These are phyloP conservation scores for Sarcodon aspratus DNA, from an alignment of 768 basidiomycete genomes.

Conservation along the genomic window DNA sequence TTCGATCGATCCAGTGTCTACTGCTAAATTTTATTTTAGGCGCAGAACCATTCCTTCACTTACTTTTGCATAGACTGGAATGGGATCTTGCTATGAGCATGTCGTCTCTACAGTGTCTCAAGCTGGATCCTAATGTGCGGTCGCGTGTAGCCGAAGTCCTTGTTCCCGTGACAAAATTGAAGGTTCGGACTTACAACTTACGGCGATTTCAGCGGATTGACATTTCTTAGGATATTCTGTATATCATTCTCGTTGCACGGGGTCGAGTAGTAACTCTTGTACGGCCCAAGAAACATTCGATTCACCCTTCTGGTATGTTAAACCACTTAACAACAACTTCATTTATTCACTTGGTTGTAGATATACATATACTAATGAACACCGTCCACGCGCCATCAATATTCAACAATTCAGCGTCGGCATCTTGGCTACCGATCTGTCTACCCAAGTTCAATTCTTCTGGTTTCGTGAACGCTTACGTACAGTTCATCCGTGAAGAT, in stretches of 20 bases:
- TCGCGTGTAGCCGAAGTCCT: constrained; percentile 70
- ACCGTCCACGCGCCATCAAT: constrained; percentile 79
- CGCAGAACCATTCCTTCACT: constrained; percentile 70
- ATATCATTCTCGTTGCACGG: constrained; percentile 75
- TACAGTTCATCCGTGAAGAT: constrained; percentile 46
- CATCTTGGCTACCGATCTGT: constrained; percentile 93
- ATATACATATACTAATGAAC: constrained; percentile 88
- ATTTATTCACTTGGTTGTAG: constrained; percentile 21
- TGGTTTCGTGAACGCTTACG: constrained; percentile 87
- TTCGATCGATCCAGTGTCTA: not conserved
- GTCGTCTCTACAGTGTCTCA: constrained; percentile 73
- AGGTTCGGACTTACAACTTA: constrained; percentile 30
- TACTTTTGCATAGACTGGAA: constrained; percentile 61
- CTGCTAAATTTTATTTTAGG: constrained; percentile 30
- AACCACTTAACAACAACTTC: not conserved
- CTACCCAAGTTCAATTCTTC: constrained; percentile 87
- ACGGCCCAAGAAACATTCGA: constrained; percentile 85
- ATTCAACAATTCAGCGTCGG: constrained; percentile 63
- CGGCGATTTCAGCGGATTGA: not conserved
- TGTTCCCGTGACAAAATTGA: constrained; percentile 73
- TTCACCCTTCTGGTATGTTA: constrained; percentile 74
- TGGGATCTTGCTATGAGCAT: constrained; percentile 73
- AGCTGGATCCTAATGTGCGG: constrained; percentile 56
- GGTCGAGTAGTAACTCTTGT: constrained; percentile 78
- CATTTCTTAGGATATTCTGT: constrained; percentile 67